Evolutionary conservation across 139 green algal genomes (phyloP).

Genomic region (Chlamydomonas eustigma): DNA sequence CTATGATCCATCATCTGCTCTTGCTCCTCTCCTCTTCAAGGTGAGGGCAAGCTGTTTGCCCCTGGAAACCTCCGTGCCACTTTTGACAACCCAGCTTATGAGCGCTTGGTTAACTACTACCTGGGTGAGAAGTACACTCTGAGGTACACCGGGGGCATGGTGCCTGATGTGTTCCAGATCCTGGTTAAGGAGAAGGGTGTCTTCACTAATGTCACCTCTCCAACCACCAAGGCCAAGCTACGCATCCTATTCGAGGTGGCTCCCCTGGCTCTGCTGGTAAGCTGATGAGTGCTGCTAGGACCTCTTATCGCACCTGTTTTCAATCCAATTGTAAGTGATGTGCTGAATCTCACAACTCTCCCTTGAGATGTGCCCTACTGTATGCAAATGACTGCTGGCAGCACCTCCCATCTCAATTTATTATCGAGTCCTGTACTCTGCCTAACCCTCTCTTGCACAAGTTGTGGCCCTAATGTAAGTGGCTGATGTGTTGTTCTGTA

Average conservation of each 20-base stretch:
- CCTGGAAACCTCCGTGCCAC: constrained; percentile 93
- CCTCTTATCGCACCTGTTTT: constrained; percentile 58
- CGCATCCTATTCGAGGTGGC: constrained; percentile 91
- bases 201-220: constrained; percentile 92
- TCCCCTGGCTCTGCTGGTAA: constrained; percentile 74
- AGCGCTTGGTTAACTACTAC: constrained; percentile 87
- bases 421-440: no score
- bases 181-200: constrained; percentile 49
- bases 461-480: no score
- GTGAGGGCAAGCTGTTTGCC: constrained; percentile 92
- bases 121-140: constrained; percentile 95
- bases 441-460: no score
- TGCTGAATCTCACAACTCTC: no score
- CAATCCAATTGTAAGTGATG: no score
- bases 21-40: no score
- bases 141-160: constrained; percentile 94
- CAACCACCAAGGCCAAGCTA: constrained; percentile 94
- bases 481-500: no score
- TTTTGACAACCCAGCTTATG: constrained; percentile 92
- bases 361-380: no score
- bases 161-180: constrained; percentile 94
- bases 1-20: no score
- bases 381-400: no score
- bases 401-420: no score
- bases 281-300: constrained; percentile 82